A percentile compares a stretch with the other conserved stretches of the same genome.
These are phyloP conservation scores for Rhizopogon vulgaris DNA, from an alignment of 768 basidiomycete species.

Conservation along the genomic window DNA sequence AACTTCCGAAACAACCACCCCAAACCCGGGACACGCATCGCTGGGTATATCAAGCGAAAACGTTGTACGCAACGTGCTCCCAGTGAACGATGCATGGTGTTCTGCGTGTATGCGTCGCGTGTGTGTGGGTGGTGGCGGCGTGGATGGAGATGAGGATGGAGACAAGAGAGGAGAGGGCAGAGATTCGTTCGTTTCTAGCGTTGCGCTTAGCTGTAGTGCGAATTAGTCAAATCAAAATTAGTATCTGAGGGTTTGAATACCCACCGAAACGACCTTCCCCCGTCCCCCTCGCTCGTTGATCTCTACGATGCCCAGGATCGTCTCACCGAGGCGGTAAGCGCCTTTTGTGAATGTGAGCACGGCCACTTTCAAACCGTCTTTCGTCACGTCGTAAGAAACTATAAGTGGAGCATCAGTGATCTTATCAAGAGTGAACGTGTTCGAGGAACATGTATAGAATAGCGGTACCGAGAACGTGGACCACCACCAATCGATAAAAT, in stretches of 20 bases:
- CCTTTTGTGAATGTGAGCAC: conserved; percentile 89
- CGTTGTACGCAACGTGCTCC: conserved; percentile 67
- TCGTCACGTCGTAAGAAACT: conserved; percentile 95
- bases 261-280: conserved; percentile 78
- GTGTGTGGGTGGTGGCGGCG: conserved; percentile 36
- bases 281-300: conserved; percentile 68
- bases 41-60: conserved; percentile 91
- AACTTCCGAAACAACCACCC: conserved; percentile 9
- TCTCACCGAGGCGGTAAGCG: conserved; percentile 89
- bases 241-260: conserved; percentile 12
- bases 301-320: conserved; percentile 82
- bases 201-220: conserved; percentile 68
- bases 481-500: neutral
- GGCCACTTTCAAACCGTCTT: conserved; percentile 86
- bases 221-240: neutral
- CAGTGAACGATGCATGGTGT: conserved; percentile 70
- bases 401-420: neutral
- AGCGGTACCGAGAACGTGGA: neutral
- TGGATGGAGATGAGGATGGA: too few species aligned
- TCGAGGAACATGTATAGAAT: too few species aligned
- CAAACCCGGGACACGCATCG: conserved; percentile 84
- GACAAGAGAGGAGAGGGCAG: conserved; percentile 47
- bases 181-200: conserved; percentile 84
- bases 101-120: conserved; percentile 80
- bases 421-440: too few species aligned